Evolutionary conservation across 305 asterid genomes (phyloP).

Genomic region (Fraxinus angustifolia): DNA sequence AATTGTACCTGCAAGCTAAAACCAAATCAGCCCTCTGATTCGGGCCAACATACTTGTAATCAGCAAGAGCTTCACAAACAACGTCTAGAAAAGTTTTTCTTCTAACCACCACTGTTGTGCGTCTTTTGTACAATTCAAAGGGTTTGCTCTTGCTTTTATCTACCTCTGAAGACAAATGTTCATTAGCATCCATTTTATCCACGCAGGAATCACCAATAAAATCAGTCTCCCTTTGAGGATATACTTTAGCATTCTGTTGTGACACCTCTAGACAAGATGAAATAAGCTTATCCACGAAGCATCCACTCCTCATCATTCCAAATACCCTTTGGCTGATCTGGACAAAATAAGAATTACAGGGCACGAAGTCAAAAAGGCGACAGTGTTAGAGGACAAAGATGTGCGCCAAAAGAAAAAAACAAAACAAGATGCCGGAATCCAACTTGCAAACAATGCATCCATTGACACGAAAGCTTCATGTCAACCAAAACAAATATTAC

Average conservation of each 20-base stretch:
- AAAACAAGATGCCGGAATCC: constrained; percentile 18
- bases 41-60: constrained; percentile 87
- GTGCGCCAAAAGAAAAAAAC: not conserved
- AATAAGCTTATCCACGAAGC: constrained; percentile 37
- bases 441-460: constrained; percentile 13
- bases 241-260: constrained; percentile 36
- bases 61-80: constrained; percentile 80
- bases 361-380: constrained; percentile 8
- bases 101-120: constrained; percentile 70
- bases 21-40: constrained; percentile 89
- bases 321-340: constrained; percentile 92
- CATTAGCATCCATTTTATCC: constrained; percentile 31
- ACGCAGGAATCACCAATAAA: constrained; percentile 27
- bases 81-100: constrained; percentile 68
- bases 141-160: constrained; percentile 46
- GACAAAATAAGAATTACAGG: constrained; percentile 9
- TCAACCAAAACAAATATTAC: not conserved
- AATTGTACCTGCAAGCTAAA: constrained; percentile 85
- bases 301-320: constrained; percentile 55
- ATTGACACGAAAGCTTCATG: not conserved
- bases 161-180: constrained; percentile 30
- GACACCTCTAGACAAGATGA: constrained; percentile 31
- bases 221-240: constrained; percentile 37
- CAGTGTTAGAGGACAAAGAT: not conserved
- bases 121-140: constrained; percentile 81